Evolutionary conservation across 805 yeast genomes (phyloP).

Genomic region (Wickerhamiella australiensis): DNA sequence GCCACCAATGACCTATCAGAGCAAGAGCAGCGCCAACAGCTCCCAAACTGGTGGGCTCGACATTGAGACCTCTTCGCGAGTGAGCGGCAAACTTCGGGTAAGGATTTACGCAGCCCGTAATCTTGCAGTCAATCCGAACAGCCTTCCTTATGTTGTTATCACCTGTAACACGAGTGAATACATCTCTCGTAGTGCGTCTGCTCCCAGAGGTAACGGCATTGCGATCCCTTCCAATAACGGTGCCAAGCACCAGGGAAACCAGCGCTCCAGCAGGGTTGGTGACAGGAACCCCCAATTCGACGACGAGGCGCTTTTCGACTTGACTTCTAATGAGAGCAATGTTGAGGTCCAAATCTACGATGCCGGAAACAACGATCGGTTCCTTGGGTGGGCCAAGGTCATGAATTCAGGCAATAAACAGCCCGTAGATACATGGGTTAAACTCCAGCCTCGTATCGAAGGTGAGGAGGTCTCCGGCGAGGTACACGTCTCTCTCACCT

Average conservation of each 20-base stretch:
- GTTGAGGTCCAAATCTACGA: conserved; percentile 88
- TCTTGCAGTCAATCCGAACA: conserved; percentile 31
- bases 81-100: conserved; percentile 62
- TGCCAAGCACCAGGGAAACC: conserved; percentile 11
- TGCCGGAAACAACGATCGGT: conserved; percentile 65
- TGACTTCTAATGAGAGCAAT: conserved; percentile 65
- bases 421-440: conserved; percentile 56
- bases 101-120: conserved; percentile 70
- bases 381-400: conserved; percentile 65
- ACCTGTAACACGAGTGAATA: conserved; percentile 86
- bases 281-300: conserved; percentile 70
- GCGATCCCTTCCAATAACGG: conserved; percentile 29
- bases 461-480: conserved; percentile 72
- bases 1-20: conserved; percentile 8
- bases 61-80: conserved; percentile 17
- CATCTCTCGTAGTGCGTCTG: conserved; percentile 40
- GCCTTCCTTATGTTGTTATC: conserved; percentile 57
- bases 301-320: conserved; percentile 87
- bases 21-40: conserved; percentile 5
- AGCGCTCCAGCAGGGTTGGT: conserved; percentile 10
- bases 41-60: conserved; percentile 8
- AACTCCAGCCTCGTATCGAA: conserved; percentile 55
- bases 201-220: conserved; percentile 23
- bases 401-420: conserved; percentile 18
- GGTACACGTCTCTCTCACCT: conserved; percentile 63